These are phyloP conservation scores for Trichoderma sp. DNA, from an alignment of 2,329 filamentous ascomycete genomes.

Conservation along the genomic window DNA sequence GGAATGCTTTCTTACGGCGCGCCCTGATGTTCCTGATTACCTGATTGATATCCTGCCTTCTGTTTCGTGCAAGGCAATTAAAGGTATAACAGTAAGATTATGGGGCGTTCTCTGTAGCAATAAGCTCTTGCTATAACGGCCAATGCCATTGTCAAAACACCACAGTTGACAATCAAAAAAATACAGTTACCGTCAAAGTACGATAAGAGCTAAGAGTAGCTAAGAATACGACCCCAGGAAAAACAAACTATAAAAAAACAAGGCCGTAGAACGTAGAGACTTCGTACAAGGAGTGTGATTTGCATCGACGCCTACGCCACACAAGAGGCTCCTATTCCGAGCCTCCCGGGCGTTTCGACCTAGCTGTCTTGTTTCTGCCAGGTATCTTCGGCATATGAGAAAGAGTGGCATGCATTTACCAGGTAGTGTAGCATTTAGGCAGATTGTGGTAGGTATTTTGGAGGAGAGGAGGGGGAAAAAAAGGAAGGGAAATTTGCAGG, in stretches of 20 bases:
- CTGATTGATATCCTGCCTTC: not conserved
- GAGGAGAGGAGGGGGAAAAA: not conserved
- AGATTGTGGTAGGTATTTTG: not conserved
- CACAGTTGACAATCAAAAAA: not conserved
- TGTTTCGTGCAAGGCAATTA: not conserved
- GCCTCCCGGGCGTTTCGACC: slow-evolving; percentile 5
- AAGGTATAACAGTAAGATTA: not conserved
- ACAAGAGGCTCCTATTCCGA: slow-evolving; percentile 10
- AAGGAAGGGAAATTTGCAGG: slow-evolving; percentile 5
- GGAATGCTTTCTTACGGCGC: not conserved
- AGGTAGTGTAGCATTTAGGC: not conserved
- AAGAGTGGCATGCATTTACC: not conserved
- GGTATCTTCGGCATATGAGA: slow-evolving; percentile 1
- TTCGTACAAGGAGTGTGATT: not conserved
- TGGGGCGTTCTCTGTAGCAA: not conserved
- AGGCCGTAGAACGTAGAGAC: not conserved
- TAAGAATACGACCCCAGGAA: not conserved
- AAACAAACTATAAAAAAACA: slow-evolving; percentile 6
- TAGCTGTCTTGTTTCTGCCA: not conserved
- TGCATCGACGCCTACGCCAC: slow-evolving; percentile 14
- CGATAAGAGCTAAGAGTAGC: not conserved
- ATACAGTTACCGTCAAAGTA: not conserved
- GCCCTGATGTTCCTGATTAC: not conserved
- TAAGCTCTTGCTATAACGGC: not conserved
- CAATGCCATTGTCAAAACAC: not conserved